Conservation (phyloP, 2,329 filamentous ascomycete genomes). For the Cryphonectria parasitica region DNA sequence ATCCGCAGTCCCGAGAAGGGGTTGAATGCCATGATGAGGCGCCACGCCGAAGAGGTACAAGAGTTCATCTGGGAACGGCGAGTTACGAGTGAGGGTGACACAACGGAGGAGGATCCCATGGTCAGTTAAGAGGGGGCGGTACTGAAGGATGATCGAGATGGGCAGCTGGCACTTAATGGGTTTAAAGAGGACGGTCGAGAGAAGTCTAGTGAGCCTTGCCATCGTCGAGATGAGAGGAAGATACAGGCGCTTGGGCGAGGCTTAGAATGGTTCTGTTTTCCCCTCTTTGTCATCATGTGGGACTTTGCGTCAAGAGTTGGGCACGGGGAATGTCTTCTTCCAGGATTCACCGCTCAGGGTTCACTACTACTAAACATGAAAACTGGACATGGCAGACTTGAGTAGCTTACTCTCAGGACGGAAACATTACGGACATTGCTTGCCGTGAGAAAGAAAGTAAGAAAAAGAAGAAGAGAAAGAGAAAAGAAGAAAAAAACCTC, state of each 20-base stretch:
- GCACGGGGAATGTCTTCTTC: neutral
- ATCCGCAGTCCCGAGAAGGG: conserved; percentile 53
- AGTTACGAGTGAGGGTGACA: conserved; percentile 34
- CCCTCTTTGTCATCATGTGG: neutral
- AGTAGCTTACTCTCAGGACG: neutral
- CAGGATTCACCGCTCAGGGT: neutral
- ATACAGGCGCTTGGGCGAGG: too few relatives aligned
- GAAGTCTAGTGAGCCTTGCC: neutral
- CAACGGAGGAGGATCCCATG: conserved; percentile 53
- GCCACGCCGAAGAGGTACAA: conserved; percentile 55
- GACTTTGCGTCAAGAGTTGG: neutral
- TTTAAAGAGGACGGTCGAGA: neutral
- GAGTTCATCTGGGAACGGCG: conserved; percentile 54
- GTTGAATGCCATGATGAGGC: conserved; percentile 60
- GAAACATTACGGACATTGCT: neutral
- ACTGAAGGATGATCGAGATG: too few relatives aligned
- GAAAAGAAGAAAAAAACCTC: too few relatives aligned
- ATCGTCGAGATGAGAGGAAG: neutral
- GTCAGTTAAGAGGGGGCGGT: conserved; percentile 14
- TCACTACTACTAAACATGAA: neutral
- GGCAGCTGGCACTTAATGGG: neutral
- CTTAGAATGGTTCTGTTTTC: too few relatives aligned
- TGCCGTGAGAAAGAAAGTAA: too few relatives aligned
- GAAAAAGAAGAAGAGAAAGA: too few relatives aligned
- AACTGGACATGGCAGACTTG: neutral